Percentiles rank a stretch among this genome's conserved stretches.
Conservation (phyloP, 2,329 filamentous ascomycete genomes). For the Penicillium janthinellum region DNA sequence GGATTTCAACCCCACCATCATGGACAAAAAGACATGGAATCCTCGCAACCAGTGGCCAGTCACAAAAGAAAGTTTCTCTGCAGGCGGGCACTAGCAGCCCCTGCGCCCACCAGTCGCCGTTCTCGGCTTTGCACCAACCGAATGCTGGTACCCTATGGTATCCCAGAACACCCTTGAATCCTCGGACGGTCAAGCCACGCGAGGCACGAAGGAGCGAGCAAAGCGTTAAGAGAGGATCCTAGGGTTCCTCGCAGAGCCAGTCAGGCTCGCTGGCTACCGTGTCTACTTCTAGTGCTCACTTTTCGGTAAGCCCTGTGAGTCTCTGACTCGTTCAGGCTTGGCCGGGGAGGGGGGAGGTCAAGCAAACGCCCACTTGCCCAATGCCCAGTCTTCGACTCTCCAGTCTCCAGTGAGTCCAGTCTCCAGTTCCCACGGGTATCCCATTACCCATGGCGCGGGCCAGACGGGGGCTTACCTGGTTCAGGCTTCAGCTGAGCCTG, state of each 20-base stretch:
- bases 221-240: neutral
- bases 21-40: neutral
- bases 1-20: neutral
- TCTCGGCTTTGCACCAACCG: slow-evolving; percentile 9
- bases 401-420: neutral
- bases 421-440: neutral
- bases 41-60: neutral
- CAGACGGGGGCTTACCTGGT: slow-evolving; percentile 19
- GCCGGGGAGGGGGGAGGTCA: neutral
- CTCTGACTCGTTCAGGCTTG: neutral
- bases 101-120: slow-evolving; percentile 12
- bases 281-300: neutral
- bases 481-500: slow-evolving; percentile 28
- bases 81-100: slow-evolving; percentile 6
- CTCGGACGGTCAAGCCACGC: neutral
- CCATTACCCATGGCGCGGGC: neutral
- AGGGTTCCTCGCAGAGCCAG: neutral
- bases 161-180: neutral
- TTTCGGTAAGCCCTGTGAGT: no score
- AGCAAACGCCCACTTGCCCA: neutral
- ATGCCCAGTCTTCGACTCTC: neutral
- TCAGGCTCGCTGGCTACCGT: neutral
- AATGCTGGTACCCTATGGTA: slow-evolving; percentile 13
- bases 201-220: slow-evolving; percentile 4
- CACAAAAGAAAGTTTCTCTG: slow-evolving; percentile 9